Evolutionary conservation across 2,329 filamentous ascomycete species (phyloP).

Genomic region (Phialophora chinensis): DNA sequence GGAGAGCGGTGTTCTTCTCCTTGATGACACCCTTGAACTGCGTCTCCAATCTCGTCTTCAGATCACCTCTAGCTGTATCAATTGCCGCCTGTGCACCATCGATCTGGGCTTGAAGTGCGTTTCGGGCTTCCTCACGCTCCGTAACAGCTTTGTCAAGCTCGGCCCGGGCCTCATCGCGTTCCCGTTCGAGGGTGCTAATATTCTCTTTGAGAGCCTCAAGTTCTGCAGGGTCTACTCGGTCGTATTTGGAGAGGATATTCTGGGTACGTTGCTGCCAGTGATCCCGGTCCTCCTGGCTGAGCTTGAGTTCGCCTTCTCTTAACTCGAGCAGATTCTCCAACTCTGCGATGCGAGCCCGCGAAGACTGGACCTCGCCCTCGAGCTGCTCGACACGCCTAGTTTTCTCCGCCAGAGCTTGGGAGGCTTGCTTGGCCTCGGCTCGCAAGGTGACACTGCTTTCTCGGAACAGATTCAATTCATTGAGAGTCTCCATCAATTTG

Average conservation of each 20-base stretch:
- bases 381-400: constrained; percentile 76
- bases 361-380: constrained; percentile 75
- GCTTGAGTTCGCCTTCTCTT: constrained; percentile 84
- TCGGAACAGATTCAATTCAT: constrained; percentile 92
- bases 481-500: constrained; percentile 91
- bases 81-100: constrained; percentile 57
- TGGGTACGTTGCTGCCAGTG: constrained; percentile 95
- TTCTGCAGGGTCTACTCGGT: constrained; percentile 91
- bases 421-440: constrained; percentile 80
- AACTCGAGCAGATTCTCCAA: constrained; percentile 80
- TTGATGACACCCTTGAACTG: constrained; percentile 63
- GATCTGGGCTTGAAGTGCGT: constrained; percentile 56
- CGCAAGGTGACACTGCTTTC: constrained; percentile 93
- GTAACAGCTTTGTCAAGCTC: constrained; percentile 59
- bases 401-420: constrained; percentile 77
- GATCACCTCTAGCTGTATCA: constrained; percentile 56
- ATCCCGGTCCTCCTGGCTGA: constrained; percentile 89
- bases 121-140: constrained; percentile 50
- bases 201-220: constrained; percentile 86
- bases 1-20: constrained; percentile 69
- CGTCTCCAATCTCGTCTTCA: constrained; percentile 53
- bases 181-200: constrained; percentile 68
- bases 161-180: constrained; percentile 69
- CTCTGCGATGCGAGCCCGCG: constrained; percentile 79
- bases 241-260: constrained; percentile 94